Conservation (phyloP, 805 yeast genomes). For the Candida sonorensis region DNA sequence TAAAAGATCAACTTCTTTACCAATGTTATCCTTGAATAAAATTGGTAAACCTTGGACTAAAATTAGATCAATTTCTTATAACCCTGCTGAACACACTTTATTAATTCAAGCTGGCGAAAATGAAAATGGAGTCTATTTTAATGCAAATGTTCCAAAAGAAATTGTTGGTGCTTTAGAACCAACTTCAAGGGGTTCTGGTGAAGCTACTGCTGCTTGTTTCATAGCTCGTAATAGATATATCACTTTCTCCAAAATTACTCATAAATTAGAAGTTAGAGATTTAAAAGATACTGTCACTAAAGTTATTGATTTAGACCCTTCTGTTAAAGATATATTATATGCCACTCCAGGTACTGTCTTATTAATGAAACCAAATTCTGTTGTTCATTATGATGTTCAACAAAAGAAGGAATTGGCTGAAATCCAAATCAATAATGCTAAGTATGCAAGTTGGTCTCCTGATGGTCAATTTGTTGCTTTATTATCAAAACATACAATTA, state of each 20-base stretch:
- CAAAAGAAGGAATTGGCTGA: conserved; percentile 76
- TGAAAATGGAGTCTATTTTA: conserved; percentile 61
- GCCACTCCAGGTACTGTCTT: conserved; percentile 84
- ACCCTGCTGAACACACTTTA: conserved; percentile 86
- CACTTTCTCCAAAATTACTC: conserved; percentile 57
- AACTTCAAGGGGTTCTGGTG: conserved; percentile 68
- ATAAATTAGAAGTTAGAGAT: conserved; percentile 76
- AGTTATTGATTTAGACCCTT: conserved; percentile 58
- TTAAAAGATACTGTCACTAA: conserved; percentile 78
- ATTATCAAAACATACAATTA: conserved; percentile 85
- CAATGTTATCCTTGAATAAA: conserved; percentile 77
- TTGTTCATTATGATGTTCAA: conserved; percentile 84
- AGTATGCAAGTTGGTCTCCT: conserved; percentile 82
- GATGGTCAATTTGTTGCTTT: conserved; percentile 86
- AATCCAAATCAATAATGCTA: conserved; percentile 66
- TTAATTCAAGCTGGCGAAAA: conserved; percentile 75
- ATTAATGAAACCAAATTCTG: conserved; percentile 63
- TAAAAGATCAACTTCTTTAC: conserved; percentile 58
- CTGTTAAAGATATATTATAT: conserved; percentile 63
- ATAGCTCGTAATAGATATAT: conserved; percentile 94
- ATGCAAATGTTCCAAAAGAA: conserved; percentile 75
- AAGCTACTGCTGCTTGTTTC: conserved; percentile 80
- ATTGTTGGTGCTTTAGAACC: conserved; percentile 94
- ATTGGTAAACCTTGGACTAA: conserved; percentile 84
- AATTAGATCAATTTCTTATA: conserved; percentile 77